Conservation (phyloP, 2,329 filamentous ascomycete genomes). For the Trichophyton rubrum region DNA sequence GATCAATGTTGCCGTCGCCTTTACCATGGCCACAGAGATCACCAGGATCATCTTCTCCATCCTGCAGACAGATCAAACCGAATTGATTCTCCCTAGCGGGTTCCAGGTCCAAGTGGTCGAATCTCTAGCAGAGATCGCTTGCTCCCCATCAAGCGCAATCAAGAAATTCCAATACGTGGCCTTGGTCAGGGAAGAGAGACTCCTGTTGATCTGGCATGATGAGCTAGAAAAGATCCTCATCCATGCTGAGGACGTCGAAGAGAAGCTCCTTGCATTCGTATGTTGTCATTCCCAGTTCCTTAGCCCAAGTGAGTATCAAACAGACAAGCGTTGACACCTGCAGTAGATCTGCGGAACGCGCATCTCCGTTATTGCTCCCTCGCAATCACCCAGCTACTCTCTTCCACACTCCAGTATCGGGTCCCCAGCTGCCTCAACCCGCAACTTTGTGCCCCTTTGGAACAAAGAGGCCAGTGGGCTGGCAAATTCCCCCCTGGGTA, state of each 20-base stretch:
- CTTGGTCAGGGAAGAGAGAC: constrained; percentile 31
- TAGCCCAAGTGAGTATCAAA: not conserved
- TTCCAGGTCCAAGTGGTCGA: constrained; percentile 37
- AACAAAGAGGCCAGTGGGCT: constrained; percentile 16
- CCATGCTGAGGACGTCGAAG: constrained; percentile 21
- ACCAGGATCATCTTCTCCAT: constrained; percentile 35
- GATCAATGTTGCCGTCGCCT: constrained; percentile 36
- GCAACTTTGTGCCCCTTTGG: constrained; percentile 16
- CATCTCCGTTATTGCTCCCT: constrained; percentile 11
- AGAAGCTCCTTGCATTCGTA: constrained; percentile 15
- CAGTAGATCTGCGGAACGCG: constrained; percentile 14
- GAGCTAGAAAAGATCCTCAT: constrained; percentile 31
- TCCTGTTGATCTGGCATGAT: constrained; percentile 36
- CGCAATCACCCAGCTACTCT: constrained; percentile 2
- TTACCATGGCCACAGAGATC: constrained; percentile 40
- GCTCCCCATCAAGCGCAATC: constrained; percentile 27
- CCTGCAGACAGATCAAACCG: constrained; percentile 30
- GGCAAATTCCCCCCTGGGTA: not conserved
- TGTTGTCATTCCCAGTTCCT: constrained; percentile 3
- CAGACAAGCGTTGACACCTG: not conserved
- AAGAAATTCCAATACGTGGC: constrained; percentile 36
- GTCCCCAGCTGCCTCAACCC: constrained; percentile 12
- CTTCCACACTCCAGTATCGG: constrained; percentile 12
- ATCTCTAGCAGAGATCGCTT: constrained; percentile 30
- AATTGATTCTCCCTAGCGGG: constrained; percentile 32